Conservation (phyloP, 495 filamentous ascomycete genomes). For the Penicillium crystallinum region DNA sequence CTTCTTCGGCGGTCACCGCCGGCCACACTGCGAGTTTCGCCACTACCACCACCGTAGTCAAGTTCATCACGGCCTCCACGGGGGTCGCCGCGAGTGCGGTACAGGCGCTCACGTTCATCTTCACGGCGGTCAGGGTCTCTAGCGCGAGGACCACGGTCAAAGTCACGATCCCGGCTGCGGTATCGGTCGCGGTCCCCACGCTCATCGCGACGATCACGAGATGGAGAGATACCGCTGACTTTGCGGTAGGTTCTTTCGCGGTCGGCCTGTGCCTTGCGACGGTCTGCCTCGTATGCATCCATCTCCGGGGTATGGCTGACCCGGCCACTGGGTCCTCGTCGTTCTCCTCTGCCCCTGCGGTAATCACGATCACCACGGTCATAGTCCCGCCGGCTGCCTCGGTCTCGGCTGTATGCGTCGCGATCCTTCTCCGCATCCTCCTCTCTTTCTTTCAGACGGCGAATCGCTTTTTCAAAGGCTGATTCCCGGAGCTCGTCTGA, state of each 20-base stretch:
- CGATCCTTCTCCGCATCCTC: conserved; percentile 77
- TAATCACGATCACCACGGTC: conserved; percentile 53
- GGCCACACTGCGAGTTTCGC: conserved; percentile 59
- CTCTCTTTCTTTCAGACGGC: conserved; percentile 84
- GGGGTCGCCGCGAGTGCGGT: conserved; percentile 73
- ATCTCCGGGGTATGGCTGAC: conserved; percentile 74
- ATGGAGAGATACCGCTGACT: conserved; percentile 54
- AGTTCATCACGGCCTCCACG: conserved; percentile 73
- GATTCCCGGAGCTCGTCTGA: conserved; percentile 74
- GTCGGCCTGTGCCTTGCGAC: conserved; percentile 78
- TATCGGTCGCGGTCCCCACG: conserved; percentile 47
- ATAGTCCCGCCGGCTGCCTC: conserved; percentile 35
- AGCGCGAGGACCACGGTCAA: conserved; percentile 24
- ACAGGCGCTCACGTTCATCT: conserved; percentile 78
- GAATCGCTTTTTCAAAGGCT: conserved; percentile 90
- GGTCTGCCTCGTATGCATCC: conserved; percentile 84
- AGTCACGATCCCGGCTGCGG: conserved; percentile 56
- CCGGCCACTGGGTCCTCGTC: conserved; percentile 54
- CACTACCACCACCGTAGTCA: conserved; percentile 82
- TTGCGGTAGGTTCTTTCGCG: conserved; percentile 85
- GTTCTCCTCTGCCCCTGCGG: conserved; percentile 48
- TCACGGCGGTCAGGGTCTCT: conserved; percentile 58
- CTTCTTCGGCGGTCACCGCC: conserved; percentile 52
- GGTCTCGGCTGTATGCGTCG: conserved; percentile 50
- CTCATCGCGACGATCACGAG: conserved; percentile 51